Base-by-base conservation (phyloP, 768 basidiomycete genomes). In the Hypholoma fasciculare region DNA sequence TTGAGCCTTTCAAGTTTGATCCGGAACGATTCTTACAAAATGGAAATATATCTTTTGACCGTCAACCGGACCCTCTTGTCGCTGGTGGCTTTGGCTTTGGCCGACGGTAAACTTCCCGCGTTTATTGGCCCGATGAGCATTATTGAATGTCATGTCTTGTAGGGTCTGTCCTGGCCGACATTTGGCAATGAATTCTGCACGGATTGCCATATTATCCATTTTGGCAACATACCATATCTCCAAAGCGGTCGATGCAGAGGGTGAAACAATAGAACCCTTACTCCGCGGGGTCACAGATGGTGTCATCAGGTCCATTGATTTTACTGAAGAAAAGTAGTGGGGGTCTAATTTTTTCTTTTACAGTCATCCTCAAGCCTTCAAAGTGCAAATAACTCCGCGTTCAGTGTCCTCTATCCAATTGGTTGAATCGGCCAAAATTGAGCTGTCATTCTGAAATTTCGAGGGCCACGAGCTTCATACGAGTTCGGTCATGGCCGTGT, bases 161-260 rank as follows among this genome's bases (percentile, higher is more conserved):
- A 74, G 72, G 2, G 71, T 75, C 9, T 72, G 70, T 52, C 76
- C 75, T 13, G 77, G 78, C 8, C 69, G 75, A 8, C 68, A 73
- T 54, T 57, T 77, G 19, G 74, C 71, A 12, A 49, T 66, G 13
- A 66, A 67, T 30, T 65, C 71, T n/a, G 59, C 67, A 6, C 73
- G 72, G 69, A 68, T 77, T 20, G 69, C 68, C 1, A 67, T 72
- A 9, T 67, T 64, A 0, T 67, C 65, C 3, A 63, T 76, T 3
- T 56, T 76, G 2, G 60, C 66, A 14, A 59, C 60, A 2, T 75
- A 72, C 49, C 62, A 68, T 26, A 69, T 77, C 36, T 60, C 55
- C 19, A 72, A 75, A 52, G 70, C 71, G 1, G 60, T 66, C 26
- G 73, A 77, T 37, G 63, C 59, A 16, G 47, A 64, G 0, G 78